These are phyloP conservation scores for Tilletia setariae DNA, from an alignment of 1,284 basidiomycete species.

Conservation along the genomic window DNA sequence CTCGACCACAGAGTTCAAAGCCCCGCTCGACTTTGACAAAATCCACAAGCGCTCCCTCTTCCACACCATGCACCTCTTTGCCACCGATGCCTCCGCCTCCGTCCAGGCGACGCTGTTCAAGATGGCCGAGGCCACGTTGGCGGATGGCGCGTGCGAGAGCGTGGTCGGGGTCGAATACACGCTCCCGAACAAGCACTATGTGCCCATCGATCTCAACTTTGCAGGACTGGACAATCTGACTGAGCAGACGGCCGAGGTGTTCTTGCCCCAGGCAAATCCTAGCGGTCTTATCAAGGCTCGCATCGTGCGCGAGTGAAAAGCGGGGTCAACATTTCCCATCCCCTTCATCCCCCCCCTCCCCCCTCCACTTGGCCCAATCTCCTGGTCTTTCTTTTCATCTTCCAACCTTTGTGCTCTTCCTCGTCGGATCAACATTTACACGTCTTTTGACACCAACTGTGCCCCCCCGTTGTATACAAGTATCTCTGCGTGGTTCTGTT, in stretches of 20 bases:
- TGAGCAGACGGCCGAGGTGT: conserved; percentile 47
- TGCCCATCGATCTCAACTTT: conserved; percentile 45
- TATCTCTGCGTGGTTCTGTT: too few relatives aligned
- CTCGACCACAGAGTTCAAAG: conserved; percentile 24
- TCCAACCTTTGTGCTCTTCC: too few relatives aligned
- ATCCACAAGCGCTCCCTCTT: conserved; percentile 63
- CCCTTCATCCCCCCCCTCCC: too few relatives aligned
- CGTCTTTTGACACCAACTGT: too few relatives aligned
- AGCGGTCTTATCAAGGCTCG: conserved; percentile 47
- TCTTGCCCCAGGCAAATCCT: conserved; percentile 43
- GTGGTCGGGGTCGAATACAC: conserved; percentile 69
- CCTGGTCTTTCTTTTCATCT: not conserved
- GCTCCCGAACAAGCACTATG: conserved; percentile 71
- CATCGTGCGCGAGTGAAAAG: conserved; percentile 18
- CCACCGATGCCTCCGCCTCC: conserved; percentile 79
- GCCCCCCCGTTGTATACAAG: too few relatives aligned
- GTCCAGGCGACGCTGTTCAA: conserved; percentile 92
- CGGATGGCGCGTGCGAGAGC: conserved; percentile 61
- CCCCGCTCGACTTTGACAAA: conserved; percentile 47
- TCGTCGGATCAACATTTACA: too few relatives aligned
- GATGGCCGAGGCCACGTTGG: conserved; percentile 70
- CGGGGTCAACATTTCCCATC: too few relatives aligned
- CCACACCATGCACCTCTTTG: conserved; percentile 77
- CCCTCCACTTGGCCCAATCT: not conserved
- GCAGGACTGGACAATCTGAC: conserved; percentile 39